These are phyloP conservation scores for Aegilops speltoides DNA, from an alignment of 176 grass and related monocot genomes.

Conservation along the genomic window DNA sequence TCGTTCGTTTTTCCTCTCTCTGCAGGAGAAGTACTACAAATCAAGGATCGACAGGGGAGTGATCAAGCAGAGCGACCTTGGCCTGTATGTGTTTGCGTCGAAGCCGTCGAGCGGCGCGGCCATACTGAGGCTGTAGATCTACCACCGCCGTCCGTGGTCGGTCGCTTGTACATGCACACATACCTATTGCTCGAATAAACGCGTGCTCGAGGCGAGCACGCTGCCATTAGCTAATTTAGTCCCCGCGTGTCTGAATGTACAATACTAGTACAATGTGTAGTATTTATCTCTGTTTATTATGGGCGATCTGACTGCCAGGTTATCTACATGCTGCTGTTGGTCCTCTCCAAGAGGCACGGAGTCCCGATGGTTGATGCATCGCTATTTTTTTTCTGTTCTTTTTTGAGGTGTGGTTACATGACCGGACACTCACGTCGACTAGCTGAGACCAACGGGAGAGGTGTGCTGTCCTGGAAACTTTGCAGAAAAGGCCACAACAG, in stretches of 20 bases:
- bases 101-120: slow-evolving; percentile 96
- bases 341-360: neutral
- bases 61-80: slow-evolving; percentile 63
- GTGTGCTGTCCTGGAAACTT: too few relatives aligned
- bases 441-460: too few relatives aligned
- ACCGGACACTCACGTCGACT: too few relatives aligned
- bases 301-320: neutral
- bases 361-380: neutral
- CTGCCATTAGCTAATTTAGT: neutral
- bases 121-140: slow-evolving; percentile 63
- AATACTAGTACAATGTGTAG: neutral
- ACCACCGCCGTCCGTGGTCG: neutral
- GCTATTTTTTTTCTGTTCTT: neutral
- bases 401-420: neutral
- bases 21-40: slow-evolving; percentile 77
- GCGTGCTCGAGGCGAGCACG: neutral
- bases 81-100: slow-evolving; percentile 81
- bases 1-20: neutral
- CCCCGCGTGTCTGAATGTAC: neutral
- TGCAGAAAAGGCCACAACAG: too few relatives aligned
- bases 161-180: slow-evolving; percentile 10
- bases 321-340: neutral
- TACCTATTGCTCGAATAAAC: neutral
- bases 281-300: neutral
- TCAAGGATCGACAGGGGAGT: slow-evolving; percentile 76